phyloP scores from a whole-genome alignment of 2,329 filamentous ascomycete genomes.

The Daldinia eschscholtzii region DNA sequence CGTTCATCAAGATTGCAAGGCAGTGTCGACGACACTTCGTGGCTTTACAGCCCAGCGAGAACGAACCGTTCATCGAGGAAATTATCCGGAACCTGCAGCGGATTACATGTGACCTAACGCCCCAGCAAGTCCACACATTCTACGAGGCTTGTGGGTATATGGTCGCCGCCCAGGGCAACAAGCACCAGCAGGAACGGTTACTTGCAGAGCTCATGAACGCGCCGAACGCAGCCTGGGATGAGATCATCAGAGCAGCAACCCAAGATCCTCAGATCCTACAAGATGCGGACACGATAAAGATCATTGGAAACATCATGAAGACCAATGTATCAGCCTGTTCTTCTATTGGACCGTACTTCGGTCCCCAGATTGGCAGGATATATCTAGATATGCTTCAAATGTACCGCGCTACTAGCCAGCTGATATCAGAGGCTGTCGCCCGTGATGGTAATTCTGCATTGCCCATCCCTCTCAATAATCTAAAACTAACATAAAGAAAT shows the following conservation, averaged over 20 bases:
- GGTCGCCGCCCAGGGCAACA: conserved; percentile 97
- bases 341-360: conserved; percentile 97
- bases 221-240: conserved; percentile 94
- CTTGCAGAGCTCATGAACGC: conserved; percentile 93
- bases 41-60: conserved; percentile 92
- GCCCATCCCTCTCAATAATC: conserved; percentile 34
- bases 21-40: conserved; percentile 99
- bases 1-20: conserved; percentile 99
- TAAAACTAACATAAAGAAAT: conserved; percentile 51
- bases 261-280: conserved; percentile 88
- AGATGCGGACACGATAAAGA: conserved; percentile 95
- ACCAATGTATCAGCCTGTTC: conserved; percentile 99
- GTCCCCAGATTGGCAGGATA: conserved; percentile 96
- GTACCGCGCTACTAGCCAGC: conserved; percentile 96
- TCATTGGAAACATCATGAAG: conserved; percentile 99
- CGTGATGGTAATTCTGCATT: conserved; percentile 73
- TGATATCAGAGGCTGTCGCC: conserved; percentile 93
- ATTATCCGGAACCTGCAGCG: conserved; percentile 96
- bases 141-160: conserved; percentile 99
- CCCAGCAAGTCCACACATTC: conserved; percentile 98
- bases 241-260: conserved; percentile 90
- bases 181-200: conserved; percentile 90
- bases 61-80: conserved; percentile 97
- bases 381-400: conserved; percentile 99
- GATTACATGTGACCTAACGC: conserved; percentile 94